Conservation (phyloP, 192 early-diverging fungal genomes). For the Coemansia sp. region DNA sequence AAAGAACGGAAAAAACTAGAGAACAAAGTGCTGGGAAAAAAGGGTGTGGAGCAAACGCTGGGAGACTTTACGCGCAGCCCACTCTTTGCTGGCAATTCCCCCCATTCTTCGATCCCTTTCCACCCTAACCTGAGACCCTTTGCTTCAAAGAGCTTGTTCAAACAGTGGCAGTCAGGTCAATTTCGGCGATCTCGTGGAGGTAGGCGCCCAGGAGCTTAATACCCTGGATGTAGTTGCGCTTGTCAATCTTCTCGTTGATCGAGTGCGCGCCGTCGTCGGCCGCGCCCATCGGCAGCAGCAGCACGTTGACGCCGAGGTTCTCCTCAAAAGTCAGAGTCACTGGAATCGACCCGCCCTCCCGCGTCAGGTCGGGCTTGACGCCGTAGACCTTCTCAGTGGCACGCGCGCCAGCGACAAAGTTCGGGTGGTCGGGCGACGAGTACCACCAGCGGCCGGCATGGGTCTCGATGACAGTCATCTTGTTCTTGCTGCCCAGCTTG, state of each 20-base stretch:
- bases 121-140: background rate
- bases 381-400: conserved; percentile 92
- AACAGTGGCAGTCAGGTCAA: conserved; percentile 17
- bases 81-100: too few species aligned
- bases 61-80: background rate
- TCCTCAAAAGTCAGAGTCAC: conserved; percentile 99
- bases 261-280: conserved; percentile 95
- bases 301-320: conserved; percentile 81
- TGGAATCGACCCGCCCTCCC: conserved; percentile 98
- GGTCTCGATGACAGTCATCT: conserved; percentile 64
- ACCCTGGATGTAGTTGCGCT: conserved; percentile 89
- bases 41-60: too few species aligned
- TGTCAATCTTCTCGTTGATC: conserved; percentile 96
- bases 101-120: too few species aligned
- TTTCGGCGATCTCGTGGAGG: conserved; percentile 78
- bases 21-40: background rate
- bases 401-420: conserved; percentile 89
- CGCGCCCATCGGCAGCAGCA: conserved; percentile 95
- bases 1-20: background rate
- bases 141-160: background rate
- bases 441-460: conserved; percentile 93
- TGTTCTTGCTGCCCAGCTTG: conserved; percentile 90
- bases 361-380: conserved; percentile 91
- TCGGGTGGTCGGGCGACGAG: conserved; percentile 85
- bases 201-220: conserved; percentile 93